Evolutionary conservation across 2,329 filamentous ascomycete species (phyloP), one percentile per base, ranked within the genome.

Genomic region (Pseudogymnoascus verrucosus): DNA sequence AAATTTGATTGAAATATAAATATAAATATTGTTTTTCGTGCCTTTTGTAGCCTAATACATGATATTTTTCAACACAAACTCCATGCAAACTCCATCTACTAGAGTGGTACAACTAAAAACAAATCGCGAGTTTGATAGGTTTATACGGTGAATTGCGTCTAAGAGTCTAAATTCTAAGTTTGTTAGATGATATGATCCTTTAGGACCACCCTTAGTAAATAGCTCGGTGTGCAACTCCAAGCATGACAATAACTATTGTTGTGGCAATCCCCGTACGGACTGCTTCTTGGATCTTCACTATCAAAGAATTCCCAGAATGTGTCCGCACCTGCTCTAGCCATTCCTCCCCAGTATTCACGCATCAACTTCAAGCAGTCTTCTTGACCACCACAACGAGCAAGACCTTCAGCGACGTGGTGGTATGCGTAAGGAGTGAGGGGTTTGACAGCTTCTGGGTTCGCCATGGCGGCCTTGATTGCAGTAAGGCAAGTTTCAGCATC

Each of bases 211-310:
- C 71, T 67, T 3, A 74, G 65, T 39, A 73, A 51, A 63, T 72
- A 72, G 14, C 70, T 70, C 1, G 71, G 71, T 12, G 71, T 73
- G 61, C 72, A 74, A 63, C 70, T 71, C 73, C 73, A 74, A 1
- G 73, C 72, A 69, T 74, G 72, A 23, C 72, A 75, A 65, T 72
- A 75, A 37, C 70, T 72, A 54, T 74, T 75, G 64, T 73, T 74
- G 16, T 71, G 65, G 12, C 66, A 69, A 65, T 74, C 73, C 2
- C 69, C 71, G 62, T 74, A 74, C 2, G 73, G 73, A 63, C 72
- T 74, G 7, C 65, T 67, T 62, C 62, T 67, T 4, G 68, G 67
- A 63, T 74, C 69, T 3, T 65, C 63, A 2, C 62, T 65, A 64
- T 75, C 69, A 54, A 70, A 75, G 59, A 68, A 71, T 62, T 74